Evolutionary conservation across 1,284 basidiomycete species (phyloP).

Genomic region (Sutorius eximius): DNA sequence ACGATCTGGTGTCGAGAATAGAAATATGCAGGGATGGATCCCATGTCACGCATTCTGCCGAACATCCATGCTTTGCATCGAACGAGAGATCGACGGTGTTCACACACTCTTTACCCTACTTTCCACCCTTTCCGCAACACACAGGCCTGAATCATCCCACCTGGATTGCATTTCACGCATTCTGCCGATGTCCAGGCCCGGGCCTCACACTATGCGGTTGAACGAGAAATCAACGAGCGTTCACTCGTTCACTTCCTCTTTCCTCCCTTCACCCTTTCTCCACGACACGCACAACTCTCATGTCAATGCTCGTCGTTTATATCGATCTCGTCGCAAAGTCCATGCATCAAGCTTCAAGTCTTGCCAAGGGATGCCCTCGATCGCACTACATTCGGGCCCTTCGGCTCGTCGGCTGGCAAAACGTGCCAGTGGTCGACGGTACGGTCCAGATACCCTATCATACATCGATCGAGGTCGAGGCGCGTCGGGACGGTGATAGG

Average conservation of each 20-base stretch:
- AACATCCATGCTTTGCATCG: neutral
- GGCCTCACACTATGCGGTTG: no score
- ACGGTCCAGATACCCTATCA: neutral
- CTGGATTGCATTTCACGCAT: no score
- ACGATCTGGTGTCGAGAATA: neutral
- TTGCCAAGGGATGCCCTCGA: neutral
- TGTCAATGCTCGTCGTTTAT: no score
- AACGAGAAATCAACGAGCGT: no score
- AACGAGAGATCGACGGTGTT: neutral
- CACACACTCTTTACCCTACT: neutral
- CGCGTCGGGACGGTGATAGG: neutral
- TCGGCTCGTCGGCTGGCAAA: neutral
- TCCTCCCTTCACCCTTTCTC: no score
- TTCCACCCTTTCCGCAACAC: neutral
- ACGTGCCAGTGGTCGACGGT: neutral
- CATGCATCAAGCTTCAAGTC: conserved; percentile 6
- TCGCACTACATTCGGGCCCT: neutral
- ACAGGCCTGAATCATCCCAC: neutral
- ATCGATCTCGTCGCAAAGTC: neutral
- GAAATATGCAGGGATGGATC: neutral
- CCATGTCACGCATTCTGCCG: neutral
- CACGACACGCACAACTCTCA: no score
- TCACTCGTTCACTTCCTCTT: no score
- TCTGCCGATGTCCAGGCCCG: no score
- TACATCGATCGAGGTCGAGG: neutral